Base-by-base conservation (phyloP, 2,329 filamentous ascomycete genomes). In the Hymenoscyphus infarciens region DNA sequence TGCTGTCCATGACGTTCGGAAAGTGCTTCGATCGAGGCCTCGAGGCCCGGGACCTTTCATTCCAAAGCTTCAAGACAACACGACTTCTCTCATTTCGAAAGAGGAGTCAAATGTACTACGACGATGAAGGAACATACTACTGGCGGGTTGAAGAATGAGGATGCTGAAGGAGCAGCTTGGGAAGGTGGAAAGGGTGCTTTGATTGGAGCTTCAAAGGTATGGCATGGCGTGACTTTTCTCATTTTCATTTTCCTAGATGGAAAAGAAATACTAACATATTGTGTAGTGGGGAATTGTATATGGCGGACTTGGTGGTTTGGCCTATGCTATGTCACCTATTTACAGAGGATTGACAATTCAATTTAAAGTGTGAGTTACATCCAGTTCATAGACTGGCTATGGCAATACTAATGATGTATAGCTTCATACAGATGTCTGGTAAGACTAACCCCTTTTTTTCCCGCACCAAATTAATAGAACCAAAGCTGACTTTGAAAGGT, bases 361-460 rank as follows among this genome's bases (percentile, higher is more conserved):
- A 73, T 91, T 91, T 76, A 91, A 91, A 78, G 86, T 89, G 88
- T 91, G 82, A 71, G 85, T 77, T 71, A 84, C 77, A 35, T 38
- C 25, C 25, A 27, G 55, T 49, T 11, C 15, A 27, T 15, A 16
- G 29, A 6, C 25, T 27, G 4, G 25, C 25, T 27, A 45, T 56
- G 19, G 38, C 29, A 57, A 38, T 53, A 33, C 54, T 62, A 29
- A 61, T 7, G 5, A 13, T 15, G 52, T 31, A 56, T 71, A 93
- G 90, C 33, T 94, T 91, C 73, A 79, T 93, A 16, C 89, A 92
- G 75, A 91, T 92, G 88, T 90, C 87, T n/a, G 87, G 86, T 70
- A 65, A 22, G 22, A 57, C 22, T 4, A 16, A 15, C 56, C n/a
- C n/a, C 10, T 7, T 19, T 5, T 39, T 42, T 1, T n/a, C 13